phyloP scores from a whole-genome alignment of 176 grass and related monocot genomes.

The Eremochloa ophiuroides region DNA sequence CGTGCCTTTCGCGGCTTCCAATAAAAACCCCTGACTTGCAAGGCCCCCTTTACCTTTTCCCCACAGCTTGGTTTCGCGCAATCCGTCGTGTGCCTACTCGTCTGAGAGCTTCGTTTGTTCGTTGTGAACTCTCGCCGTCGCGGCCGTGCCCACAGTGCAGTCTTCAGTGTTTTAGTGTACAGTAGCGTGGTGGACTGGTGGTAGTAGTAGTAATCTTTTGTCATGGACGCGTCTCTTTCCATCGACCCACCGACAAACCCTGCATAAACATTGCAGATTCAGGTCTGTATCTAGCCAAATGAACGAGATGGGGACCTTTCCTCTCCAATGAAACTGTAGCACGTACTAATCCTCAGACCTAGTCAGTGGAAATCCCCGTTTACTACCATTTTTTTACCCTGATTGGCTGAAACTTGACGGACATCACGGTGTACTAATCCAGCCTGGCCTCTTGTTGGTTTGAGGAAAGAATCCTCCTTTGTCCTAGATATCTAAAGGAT shows the following conservation, averaged over 20 bases:
- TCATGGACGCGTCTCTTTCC: constrained; percentile 31
- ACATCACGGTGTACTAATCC: neutral
- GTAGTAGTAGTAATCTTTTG: constrained; percentile 1
- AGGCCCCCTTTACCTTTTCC: constrained; percentile 21
- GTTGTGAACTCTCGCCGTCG: too few relatives aligned
- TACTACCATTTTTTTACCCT: too few relatives aligned
- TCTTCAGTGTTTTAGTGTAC: too few relatives aligned
- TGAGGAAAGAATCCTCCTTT: constrained; percentile 9
- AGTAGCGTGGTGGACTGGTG: too few relatives aligned
- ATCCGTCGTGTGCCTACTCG: too few relatives aligned
- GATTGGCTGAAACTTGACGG: too few relatives aligned
- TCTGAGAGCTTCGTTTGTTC: too few relatives aligned
- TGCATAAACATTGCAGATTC: constrained; percentile 11
- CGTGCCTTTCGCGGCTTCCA: constrained; percentile 65
- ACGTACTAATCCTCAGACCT: neutral
- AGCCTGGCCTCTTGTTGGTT: neutral
- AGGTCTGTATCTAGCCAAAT: constrained; percentile 23
- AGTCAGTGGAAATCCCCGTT: too few relatives aligned
- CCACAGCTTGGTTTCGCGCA: too few relatives aligned
- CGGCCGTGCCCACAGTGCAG: too few relatives aligned
- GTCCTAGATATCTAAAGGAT: neutral
- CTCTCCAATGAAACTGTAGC: neutral
- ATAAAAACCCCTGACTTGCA: constrained; percentile 54
- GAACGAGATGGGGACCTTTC: neutral
- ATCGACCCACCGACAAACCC: constrained; percentile 25